These are phyloP conservation scores for Apostasia ramifera DNA, from an alignment of 106 monocot species.

Conservation along the genomic window DNA sequence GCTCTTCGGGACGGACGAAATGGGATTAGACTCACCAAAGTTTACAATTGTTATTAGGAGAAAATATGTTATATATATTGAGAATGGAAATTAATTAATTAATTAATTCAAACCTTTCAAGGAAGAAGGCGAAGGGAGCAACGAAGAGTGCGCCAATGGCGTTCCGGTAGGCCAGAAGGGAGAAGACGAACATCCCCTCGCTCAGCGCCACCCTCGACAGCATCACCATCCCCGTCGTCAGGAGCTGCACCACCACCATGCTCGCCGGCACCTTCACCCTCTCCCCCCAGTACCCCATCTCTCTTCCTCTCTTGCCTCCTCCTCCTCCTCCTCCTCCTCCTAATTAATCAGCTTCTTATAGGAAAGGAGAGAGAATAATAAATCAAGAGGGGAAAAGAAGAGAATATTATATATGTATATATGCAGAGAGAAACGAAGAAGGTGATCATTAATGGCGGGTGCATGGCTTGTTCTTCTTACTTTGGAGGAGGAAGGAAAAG, in stretches of 20 bases:
- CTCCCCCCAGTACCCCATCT: neutral
- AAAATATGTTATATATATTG: neutral
- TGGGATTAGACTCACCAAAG: too few species aligned
- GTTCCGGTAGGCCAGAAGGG: conserved; percentile 28
- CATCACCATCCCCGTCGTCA: conserved; percentile 11
- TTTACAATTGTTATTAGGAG: too few species aligned
- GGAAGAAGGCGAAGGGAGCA: conserved; percentile 27
- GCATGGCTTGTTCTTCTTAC: too few species aligned
- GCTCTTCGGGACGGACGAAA: too few species aligned
- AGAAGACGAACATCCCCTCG: conserved; percentile 16
- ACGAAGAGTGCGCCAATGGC: conserved; percentile 23
- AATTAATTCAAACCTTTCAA: conserved; percentile 35
- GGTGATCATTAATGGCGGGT: too few species aligned
- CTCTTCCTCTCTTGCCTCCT: neutral
- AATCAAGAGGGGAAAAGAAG: too few species aligned
- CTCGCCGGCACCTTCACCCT: neutral
- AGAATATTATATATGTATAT: too few species aligned
- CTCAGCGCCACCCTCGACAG: conserved; percentile 9
- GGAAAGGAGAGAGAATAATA: too few species aligned
- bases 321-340: too few species aligned
- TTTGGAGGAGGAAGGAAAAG: too few species aligned
- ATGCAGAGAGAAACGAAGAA: too few species aligned
- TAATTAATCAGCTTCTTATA: neutral
- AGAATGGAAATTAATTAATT: too few species aligned
- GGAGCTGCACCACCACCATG: conserved; percentile 10